Evolutionary conservation across 148 eudicot species (phyloP), one percentile per base, ranked within the genome.

Genomic region (Tetragonia tetragonoides): DNA sequence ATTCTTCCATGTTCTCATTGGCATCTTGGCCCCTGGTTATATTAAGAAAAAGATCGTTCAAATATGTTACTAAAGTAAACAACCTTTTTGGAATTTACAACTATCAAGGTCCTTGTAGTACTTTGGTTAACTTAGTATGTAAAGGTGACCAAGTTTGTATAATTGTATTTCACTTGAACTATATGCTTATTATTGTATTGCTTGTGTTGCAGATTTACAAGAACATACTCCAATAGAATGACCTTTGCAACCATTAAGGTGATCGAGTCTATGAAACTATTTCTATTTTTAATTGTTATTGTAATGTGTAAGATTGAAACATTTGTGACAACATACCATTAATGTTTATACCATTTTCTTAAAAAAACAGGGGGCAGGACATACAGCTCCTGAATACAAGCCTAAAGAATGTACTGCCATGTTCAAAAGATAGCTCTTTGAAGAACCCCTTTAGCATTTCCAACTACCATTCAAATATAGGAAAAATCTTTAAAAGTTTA

Each of bases 161-260:
- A 28, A 28, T 28, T 28, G 34, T 28, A 28, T 28, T 17, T 6
- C 2, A 59, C 18, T 3, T 17, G 9, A 18, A 18, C 3, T 15
- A 18, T 15, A 18, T 41, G 34, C 21, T 15, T 42, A 20, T 51
- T 37, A 18, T 20, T 20, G 5, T 59, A 64, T 5, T n/a, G 7
- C 23, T 7, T 63, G 4, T 24, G 20, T 24, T 75, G 70, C 46
- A 75, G 83, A 34, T 80, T 57, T 18, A 41, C 60, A 39, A 80
- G 73, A 46, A 80, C 63, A 39, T 75, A 75, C 49, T 57, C 75
- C 3, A 74, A 69, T 17, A 53, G 46, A 37, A 49, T 80, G 61
- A 80, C 83, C n/a, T 80, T 56, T 57, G 79, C 79, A 47, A 80
- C 83, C 37, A 60, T 75, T n/a, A 80, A 80, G 83, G 83, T 61